Base-by-base conservation (phyloP, 2,329 filamentous ascomycete species). In the Botrytis byssoidea region DNA sequence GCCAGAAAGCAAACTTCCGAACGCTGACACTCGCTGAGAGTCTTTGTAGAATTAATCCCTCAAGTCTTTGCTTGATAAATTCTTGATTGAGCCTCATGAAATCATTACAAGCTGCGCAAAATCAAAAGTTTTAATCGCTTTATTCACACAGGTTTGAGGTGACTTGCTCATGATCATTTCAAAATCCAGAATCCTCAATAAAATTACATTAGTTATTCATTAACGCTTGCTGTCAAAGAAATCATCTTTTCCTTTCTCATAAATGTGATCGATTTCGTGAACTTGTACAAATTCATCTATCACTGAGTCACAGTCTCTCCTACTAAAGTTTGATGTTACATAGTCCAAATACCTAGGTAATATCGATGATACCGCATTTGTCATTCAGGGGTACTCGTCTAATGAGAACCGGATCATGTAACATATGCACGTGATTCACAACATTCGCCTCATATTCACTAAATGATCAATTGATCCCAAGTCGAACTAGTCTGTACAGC, bases 181-280 rank as follows among this genome's bases (percentile, higher is more conserved):
- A 29, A 18, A 55, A 16, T 18, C 6, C 2, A 29, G 3, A 55
- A 29, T n/a, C 16, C 0, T 29, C 25, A n/a, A n/a, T n/a, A n/a
- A n/a, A n/a, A n/a, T n/a, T 29, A 55, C 1, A 3, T 0, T 29
- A 55, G 25, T 16, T n/a, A 0, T 2, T n/a, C 1, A 8, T 18
- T 1, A n/a, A 4, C 4, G 0, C 2, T 18, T 29, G 3, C 14
- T 18, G 1, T 55, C 12, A 29, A 55, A 4, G 3, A 29, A 8
- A 5, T 3, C 8, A 8, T 18, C 1, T 0, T 55, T 7, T 18
- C 16, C 6, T 29, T 5, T 57, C 3, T 18, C 2, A 18, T 7
- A 1, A 18, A 7, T 57, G n/a, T 57, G 6, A 57, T 29, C n/a
- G n/a, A 9, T 57, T 29, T 18, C 12, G 14, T 18, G 3, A 57